Base-by-base conservation (phyloP, 1,284 basidiomycete genomes). In the Moesziomyces aphidis region DNA sequence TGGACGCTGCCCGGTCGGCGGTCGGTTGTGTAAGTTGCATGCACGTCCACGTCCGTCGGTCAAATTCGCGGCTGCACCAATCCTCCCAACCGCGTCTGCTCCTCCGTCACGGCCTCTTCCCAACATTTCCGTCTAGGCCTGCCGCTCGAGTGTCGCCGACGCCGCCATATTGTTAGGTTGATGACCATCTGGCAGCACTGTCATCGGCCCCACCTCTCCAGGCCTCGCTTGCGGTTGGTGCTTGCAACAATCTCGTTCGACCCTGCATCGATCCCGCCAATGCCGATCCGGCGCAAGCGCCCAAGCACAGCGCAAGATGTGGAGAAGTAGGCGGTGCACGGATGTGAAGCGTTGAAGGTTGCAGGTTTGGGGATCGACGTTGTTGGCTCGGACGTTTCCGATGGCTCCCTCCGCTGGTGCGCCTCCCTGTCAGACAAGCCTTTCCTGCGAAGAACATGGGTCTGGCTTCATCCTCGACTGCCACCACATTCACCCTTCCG, bases 31-130 rank as follows among this genome's bases (percentile, higher is more conserved):
- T 55, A 13, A 26, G 7, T 34, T 31, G 26, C 26, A 24, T 19
- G 39, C 24, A 22, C 26, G 26, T 28, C 26, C 26, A 28, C 26
- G 5, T n/a, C 13, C 50, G 36, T 57, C 61, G 55, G 61, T 63
- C 45, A 63, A 63, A 63, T 63, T 63, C 24, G 55, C 49, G 43
- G 53, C 42, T 17, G n/a, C 24, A 36, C 15, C 7, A 17, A 24
- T 39, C 28, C 28, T 31, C 31, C 21, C 46, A 17, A 17, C 22
- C 36, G 11, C 21, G 19, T 44, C 48, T 43, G 45, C 42, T 50
- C 36, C 55, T 54, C 64, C 58, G 48, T 51, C 45, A 61, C 50
- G 28, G 28, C 64, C 64, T 56, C 45, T 66, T 60, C 58, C 64
- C 64, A 61, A 67, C 64, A 67, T 67, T 67, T 67, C 55, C 58